A percentile compares a stretch with the other conserved stretches of the same genome.
These are phyloP conservation scores for Acanthamoeba culbertsoni DNA, from an alignment of 208 protist species.

Conservation along the genomic window DNA sequence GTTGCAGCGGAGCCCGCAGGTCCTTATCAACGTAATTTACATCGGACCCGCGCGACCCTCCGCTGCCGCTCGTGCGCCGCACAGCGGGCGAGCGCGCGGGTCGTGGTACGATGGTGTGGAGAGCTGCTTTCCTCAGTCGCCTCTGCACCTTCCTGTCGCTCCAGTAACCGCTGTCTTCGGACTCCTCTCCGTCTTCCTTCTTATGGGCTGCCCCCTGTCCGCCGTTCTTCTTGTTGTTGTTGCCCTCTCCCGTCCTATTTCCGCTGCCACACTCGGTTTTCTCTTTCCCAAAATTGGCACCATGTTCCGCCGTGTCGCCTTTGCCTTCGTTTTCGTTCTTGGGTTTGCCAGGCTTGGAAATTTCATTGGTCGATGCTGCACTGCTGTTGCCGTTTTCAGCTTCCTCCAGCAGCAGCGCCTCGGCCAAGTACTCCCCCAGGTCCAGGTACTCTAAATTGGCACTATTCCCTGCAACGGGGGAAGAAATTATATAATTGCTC, in stretches of 20 bases:
- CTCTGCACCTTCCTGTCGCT: not conserved
- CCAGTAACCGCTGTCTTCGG: not conserved
- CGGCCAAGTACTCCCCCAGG: not conserved
- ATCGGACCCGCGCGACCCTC: not conserved
- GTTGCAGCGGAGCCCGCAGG: not conserved
- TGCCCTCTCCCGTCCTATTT: not conserved
- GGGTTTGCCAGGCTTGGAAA: too few species aligned
- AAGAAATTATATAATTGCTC: not conserved
- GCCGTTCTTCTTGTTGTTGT: not conserved
- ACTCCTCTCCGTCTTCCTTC: not conserved
- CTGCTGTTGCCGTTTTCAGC: not conserved
- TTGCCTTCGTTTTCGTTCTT: not conserved
- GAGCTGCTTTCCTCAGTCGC: not conserved
- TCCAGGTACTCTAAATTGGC: not conserved
- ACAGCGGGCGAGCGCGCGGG: not conserved
- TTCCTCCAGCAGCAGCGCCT: not conserved
- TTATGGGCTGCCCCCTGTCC: too few species aligned
- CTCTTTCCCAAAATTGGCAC: not conserved
- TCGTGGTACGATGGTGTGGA: not conserved
- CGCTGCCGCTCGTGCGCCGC: not conserved
- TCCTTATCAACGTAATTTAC: conserved; percentile 1
- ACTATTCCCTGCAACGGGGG: not conserved
- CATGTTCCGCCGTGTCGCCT: not conserved
- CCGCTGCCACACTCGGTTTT: not conserved
- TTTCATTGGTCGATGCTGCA: too few species aligned